phyloP scores from a whole-genome alignment of 768 basidiomycete genomes.

The Dacryopinax spathularia region DNA sequence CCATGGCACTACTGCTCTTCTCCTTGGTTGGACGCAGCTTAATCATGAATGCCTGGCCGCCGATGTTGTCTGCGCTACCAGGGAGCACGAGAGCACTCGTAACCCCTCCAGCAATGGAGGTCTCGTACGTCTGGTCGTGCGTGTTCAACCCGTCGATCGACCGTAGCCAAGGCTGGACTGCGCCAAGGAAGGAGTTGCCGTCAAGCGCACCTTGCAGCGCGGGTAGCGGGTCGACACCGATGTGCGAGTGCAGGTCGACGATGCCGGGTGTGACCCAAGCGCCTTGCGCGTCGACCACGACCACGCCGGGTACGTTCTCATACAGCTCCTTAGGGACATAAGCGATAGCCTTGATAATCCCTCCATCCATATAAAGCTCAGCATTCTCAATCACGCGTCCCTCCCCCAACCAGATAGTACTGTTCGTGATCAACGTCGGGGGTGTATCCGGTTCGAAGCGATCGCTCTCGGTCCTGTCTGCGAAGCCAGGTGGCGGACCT shows the following conservation, averaged over 20 bases:
- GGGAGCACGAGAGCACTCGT: constrained; percentile 74
- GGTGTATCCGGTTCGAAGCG: constrained; percentile 41
- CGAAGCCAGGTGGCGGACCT: constrained; percentile 23
- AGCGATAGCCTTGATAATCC: constrained; percentile 47
- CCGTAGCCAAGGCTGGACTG: constrained; percentile 56
- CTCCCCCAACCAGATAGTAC: constrained; percentile 65
- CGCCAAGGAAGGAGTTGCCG: constrained; percentile 50
- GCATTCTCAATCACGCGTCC: constrained; percentile 48
- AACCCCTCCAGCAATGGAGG: constrained; percentile 74
- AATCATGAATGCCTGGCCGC: constrained; percentile 66
- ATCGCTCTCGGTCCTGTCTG: constrained; percentile 33
- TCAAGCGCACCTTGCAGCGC: constrained; percentile 37
- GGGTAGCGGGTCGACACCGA: constrained; percentile 59
- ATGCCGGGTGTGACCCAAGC: constrained; percentile 56
- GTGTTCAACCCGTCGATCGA: constrained; percentile 77
- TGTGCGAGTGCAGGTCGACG: constrained; percentile 59
- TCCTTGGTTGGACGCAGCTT: constrained; percentile 59
- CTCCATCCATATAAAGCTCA: constrained; percentile 48
- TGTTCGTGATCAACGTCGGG: constrained; percentile 47
- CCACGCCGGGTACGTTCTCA: constrained; percentile 39
- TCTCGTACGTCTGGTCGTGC: constrained; percentile 56
- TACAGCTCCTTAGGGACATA: constrained; percentile 28
- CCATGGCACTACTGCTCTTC: constrained; percentile 49
- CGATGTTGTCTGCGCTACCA: constrained; percentile 33
- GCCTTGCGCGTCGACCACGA: constrained; percentile 41